A percentile compares a stretch with the other conserved stretches of the same genome.
phyloP scores from a whole-genome alignment of 75 land plant species.

The Pinus taeda region DNA sequence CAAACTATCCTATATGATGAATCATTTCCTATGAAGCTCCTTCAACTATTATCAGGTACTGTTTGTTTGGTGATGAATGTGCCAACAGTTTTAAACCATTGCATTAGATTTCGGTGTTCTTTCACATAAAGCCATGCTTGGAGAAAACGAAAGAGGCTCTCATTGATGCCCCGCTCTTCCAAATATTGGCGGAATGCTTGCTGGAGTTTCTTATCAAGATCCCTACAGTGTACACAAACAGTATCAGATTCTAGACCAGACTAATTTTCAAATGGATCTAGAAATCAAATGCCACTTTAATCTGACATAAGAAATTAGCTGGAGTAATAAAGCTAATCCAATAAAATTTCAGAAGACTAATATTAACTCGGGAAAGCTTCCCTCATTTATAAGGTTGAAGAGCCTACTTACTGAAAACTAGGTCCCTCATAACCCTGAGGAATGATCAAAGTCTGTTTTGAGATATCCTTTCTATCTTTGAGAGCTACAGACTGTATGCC shows the following conservation, averaged over 20 bases:
- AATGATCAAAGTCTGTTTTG: background rate
- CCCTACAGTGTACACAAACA: constrained; percentile 24
- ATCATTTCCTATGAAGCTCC: no score
- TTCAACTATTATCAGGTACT: no score
- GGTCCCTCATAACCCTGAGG: constrained; percentile 2
- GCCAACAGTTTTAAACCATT: constrained; percentile 61
- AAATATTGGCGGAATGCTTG: constrained; percentile 49
- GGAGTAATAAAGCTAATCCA: background rate
- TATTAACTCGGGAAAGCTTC: background rate
- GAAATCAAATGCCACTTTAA: background rate
- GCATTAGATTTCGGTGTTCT: constrained; percentile 59
- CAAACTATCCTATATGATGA: no score
- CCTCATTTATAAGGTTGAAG: background rate
- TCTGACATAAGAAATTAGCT: background rate
- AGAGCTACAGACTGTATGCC: constrained; percentile 67
- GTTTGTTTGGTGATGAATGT: constrained; percentile 32
- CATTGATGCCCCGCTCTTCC: constrained; percentile 62
- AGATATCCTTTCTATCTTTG: constrained; percentile 2
- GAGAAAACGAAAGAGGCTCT: constrained; percentile 63
- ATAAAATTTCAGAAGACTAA: background rate
- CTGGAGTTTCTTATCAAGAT: constrained; percentile 48
- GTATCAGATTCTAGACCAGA: constrained; percentile 2
- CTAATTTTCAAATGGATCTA: constrained; percentile 2
- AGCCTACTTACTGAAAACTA: constrained; percentile 1
- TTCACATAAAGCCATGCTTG: constrained; percentile 87